Base-by-base conservation (phyloP, 140 eudicot genomes). In the Erigeron philadelphicus region DNA sequence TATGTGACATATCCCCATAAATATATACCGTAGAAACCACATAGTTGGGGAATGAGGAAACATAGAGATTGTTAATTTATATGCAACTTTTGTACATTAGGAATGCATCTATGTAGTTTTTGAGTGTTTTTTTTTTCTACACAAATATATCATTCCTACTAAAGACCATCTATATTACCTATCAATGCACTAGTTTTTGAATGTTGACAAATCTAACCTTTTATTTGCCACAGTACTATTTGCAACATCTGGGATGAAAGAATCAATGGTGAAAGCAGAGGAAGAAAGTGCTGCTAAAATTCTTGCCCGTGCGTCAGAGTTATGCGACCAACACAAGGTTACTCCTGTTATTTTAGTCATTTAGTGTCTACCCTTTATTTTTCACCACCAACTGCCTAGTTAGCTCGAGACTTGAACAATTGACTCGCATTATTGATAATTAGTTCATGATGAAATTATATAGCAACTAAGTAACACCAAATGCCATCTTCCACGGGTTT, bases 311-410 rank as follows among this genome's bases (percentile, higher is more conserved):
- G 85, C 88, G 9, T 17, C 80, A 19, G 80, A 79, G 58, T 25
- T 85, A 68, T 85, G 88, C 56, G 81, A 83, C 59, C 44, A 79
- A 70, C 69, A 71, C 31, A 79, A 80, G 84, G 87, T 83, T 67
- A 19, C 11, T 63, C 23, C 1, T 47, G n/a, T n/a, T n/a, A 55
- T 16, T 71, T 71, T 23, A 25, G 35, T 25, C 35, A 25, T 25
- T 25, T 25, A 25, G 35, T 25, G 2, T 25, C 35, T 25, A n/a
- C n/a, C n/a, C 3, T 25, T 25, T 25, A 25, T 25, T 31, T 31
- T 31, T 31, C 5, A 31, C 38, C 38, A 31, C 4, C 38, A 31
- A 31, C 38, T 31, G 38, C 38, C 3, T 31, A 31, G 38, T 4
- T 2, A n/a, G n/a, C n/a, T 31, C 38, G 38, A 31, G 38, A 31